These are phyloP conservation scores for Botrytis pseudocinerea DNA, from an alignment of 2,329 filamentous ascomycete genomes.

Conservation along the genomic window DNA sequence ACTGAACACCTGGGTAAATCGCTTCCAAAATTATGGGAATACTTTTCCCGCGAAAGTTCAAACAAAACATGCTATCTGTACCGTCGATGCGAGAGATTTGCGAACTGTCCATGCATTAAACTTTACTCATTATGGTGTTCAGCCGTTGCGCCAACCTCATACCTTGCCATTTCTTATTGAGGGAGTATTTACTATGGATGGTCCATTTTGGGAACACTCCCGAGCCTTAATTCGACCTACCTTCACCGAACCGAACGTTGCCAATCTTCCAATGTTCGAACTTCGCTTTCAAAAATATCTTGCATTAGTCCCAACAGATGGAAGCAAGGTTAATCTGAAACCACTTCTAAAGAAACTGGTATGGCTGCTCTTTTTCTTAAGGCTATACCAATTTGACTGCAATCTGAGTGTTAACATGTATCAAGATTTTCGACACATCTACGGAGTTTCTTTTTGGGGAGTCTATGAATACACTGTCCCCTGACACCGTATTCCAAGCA, in stretches of 20 bases:
- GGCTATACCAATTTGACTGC: not conserved
- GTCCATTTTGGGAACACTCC: not conserved
- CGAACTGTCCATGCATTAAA: not conserved
- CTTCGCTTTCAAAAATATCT: not conserved
- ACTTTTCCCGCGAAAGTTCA: not conserved
- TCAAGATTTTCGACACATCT: not conserved
- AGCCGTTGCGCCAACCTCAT: not conserved
- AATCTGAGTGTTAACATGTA: not conserved
- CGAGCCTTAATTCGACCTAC: not conserved
- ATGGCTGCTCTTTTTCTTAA: not conserved
- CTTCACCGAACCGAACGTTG: not conserved
- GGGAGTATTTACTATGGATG: not conserved
- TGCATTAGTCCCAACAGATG: not conserved
- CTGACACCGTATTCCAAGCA: not conserved
- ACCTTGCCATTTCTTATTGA: not conserved
- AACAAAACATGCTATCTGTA: not conserved
- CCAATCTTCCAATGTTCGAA: not conserved
- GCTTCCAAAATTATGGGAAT: not conserved
- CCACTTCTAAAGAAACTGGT: not conserved
- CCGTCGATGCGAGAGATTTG: not conserved
- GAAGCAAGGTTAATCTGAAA: not conserved
- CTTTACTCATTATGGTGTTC: not conserved
- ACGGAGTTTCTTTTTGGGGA: not conserved
- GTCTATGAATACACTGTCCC: not conserved
- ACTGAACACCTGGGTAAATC: not conserved